These are phyloP conservation scores for Cryphonectria naterciae DNA, from an alignment of 2,329 filamentous ascomycete species.

Conservation along the genomic window DNA sequence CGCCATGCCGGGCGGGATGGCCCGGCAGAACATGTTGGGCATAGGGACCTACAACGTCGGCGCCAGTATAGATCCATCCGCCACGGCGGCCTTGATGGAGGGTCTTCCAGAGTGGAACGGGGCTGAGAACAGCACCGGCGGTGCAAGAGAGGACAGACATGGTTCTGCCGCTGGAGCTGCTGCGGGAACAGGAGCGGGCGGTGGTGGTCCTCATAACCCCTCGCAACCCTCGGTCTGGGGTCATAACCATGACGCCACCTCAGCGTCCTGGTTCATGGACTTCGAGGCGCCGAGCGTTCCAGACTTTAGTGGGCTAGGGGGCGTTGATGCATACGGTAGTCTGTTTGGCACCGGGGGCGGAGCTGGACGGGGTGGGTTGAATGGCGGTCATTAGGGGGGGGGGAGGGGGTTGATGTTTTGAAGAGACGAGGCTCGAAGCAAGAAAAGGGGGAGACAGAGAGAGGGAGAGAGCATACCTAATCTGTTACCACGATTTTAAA, in stretches of 20 bases:
- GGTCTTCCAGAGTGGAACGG: constrained; percentile 48
- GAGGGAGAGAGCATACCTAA: background rate
- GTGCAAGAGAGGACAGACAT: constrained; percentile 31
- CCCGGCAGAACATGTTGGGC: constrained; percentile 60
- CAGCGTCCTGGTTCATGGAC: constrained; percentile 84
- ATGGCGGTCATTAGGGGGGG: constrained; percentile 32
- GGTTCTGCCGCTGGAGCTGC: constrained; percentile 33
- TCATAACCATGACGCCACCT: constrained; percentile 48
- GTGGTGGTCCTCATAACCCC: constrained; percentile 21
- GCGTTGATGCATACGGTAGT: constrained; percentile 48
- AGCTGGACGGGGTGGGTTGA: constrained; percentile 32
- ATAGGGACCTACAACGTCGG: constrained; percentile 44
- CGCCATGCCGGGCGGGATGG: constrained; percentile 48
- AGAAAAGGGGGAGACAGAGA: background rate
- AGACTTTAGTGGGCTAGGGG: constrained; percentile 48
- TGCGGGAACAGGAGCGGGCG: background rate
- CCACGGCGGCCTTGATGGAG: constrained; percentile 46
- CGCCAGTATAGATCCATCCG: constrained; percentile 38
- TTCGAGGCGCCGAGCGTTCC: constrained; percentile 77
- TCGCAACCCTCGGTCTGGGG: constrained; percentile 37
- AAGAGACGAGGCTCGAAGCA: background rate
- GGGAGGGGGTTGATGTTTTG: background rate
- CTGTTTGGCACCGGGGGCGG: constrained; percentile 48
- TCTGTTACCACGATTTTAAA: background rate
- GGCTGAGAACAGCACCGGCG: constrained; percentile 40